Evolutionary conservation across 441 rosid species (phyloP).

Genomic region (Raphanus hybrid): DNA sequence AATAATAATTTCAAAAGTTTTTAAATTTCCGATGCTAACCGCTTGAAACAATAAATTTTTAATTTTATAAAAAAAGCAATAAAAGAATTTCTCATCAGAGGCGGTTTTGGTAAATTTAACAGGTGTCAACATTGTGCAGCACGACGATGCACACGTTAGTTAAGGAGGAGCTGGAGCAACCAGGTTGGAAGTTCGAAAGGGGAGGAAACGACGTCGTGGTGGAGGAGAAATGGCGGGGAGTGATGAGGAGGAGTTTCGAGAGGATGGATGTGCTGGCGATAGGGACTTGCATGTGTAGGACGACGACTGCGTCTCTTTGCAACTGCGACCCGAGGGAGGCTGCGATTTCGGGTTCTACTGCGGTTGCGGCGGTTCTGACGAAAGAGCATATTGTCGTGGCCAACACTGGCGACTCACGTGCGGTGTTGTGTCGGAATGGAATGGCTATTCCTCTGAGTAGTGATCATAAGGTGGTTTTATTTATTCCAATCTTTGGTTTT

Average conservation of each 20-base stretch:
- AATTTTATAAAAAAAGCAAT: background rate
- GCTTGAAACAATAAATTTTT: background rate
- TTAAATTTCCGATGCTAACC: slow-evolving; percentile 12
- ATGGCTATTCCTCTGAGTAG: slow-evolving; percentile 57
- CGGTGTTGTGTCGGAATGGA: slow-evolving; percentile 73
- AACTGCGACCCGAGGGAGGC: slow-evolving; percentile 54
- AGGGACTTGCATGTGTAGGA: slow-evolving; percentile 52
- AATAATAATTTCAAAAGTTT: background rate
- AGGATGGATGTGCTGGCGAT: slow-evolving; percentile 66
- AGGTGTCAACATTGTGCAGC: slow-evolving; percentile 79
- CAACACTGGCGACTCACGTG: slow-evolving; percentile 88
- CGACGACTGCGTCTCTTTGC: slow-evolving; percentile 38
- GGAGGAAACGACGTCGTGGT: slow-evolving; percentile 22
- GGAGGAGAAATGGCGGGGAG: slow-evolving; percentile 57
- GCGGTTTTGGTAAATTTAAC: slow-evolving; percentile 24
- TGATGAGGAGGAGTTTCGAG: slow-evolving; percentile 57
- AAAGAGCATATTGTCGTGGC: slow-evolving; percentile 62
- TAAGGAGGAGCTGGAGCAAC: slow-evolving; percentile 58
- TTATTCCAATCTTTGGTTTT: background rate
- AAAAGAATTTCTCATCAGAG: too few relatives aligned
- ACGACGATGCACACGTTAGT: slow-evolving; percentile 69
- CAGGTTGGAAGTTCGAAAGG: slow-evolving; percentile 27
- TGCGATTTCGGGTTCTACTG: slow-evolving; percentile 72
- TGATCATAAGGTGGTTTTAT: slow-evolving; percentile 72
- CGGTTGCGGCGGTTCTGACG: slow-evolving; percentile 63